Percentiles rank a stretch among this genome's conserved stretches.
Evolutionary conservation across 495 filamentous ascomycete species (phyloP).

Genomic region (Neurospora sp.): DNA sequence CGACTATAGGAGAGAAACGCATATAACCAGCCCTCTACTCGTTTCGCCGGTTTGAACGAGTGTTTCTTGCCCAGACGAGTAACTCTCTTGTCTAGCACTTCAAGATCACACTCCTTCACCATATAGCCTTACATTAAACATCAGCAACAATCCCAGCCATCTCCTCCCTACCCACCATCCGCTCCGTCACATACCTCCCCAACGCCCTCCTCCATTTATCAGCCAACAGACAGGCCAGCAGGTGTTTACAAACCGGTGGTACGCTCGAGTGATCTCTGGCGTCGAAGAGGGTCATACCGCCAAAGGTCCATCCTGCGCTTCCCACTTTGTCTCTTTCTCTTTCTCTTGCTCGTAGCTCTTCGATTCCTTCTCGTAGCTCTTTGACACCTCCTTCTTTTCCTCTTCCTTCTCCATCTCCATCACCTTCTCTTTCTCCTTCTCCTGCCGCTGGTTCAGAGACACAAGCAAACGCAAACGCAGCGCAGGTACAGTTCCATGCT

Average conservation of each 20-base stretch:
- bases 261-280: conserved; percentile 9
- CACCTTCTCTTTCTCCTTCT: background rate
- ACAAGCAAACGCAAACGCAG: conserved; percentile 63
- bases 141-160: conserved; percentile 70
- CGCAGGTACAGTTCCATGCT: conserved; percentile 89
- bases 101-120: too few species aligned
- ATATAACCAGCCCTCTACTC: background rate
- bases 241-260: conserved; percentile 72
- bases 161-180: conserved; percentile 49
- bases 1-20: background rate
- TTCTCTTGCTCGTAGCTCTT: background rate
- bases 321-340: background rate
- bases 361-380: too few species aligned
- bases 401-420: background rate
- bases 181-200: conserved; percentile 42
- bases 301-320: conserved; percentile 25
- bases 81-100: too few species aligned
- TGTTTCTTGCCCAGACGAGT: too few species aligned
- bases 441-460: conserved; percentile 28
- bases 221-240: conserved; percentile 74
- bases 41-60: too few species aligned
- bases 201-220: conserved; percentile 53
- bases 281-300: conserved; percentile 25
- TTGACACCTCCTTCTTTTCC: too few species aligned
- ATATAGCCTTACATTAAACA: conserved; percentile 21